phyloP scores from a whole-genome alignment of 1,284 basidiomycete species.

The Austroboletus rostrupii region DNA sequence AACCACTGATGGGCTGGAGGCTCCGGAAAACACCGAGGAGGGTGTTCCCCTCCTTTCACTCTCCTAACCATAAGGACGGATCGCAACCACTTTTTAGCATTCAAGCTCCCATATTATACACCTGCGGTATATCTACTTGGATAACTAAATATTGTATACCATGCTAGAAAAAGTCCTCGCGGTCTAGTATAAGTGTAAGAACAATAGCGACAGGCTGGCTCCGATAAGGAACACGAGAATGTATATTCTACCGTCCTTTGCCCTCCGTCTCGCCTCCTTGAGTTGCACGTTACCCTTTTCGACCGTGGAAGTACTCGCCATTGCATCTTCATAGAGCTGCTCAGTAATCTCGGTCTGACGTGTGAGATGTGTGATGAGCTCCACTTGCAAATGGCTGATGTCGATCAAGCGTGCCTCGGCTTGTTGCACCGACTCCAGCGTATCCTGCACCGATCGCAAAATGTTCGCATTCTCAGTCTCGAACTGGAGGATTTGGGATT shows the following conservation, averaged over 20 bases:
- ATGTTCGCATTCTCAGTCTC: conserved; percentile 87
- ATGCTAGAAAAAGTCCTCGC: not conserved
- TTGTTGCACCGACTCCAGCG: conserved; percentile 80
- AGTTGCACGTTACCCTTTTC: conserved; percentile 86
- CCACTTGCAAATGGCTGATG: conserved; percentile 86
- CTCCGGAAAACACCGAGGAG: conserved; percentile 61
- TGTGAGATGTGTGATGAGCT: conserved; percentile 81
- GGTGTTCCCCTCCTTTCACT: conserved; percentile 53
- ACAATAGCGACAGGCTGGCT: conserved; percentile 80
- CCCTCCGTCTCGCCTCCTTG: conserved; percentile 75
- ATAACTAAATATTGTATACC: conserved; percentile 5
- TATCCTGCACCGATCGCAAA: conserved; percentile 76
- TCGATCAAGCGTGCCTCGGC: conserved; percentile 86
- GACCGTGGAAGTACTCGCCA: conserved; percentile 77
- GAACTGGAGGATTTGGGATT: conserved; percentile 87
- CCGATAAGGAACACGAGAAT: conserved; percentile 84
- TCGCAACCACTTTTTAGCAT: not conserved
- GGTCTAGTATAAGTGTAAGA: conserved; percentile 76
- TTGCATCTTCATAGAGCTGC: conserved; percentile 85
- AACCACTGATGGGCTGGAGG: conserved; percentile 53
- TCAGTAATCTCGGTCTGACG: conserved; percentile 88
- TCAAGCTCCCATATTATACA: not conserved
- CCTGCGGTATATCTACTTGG: conserved; percentile 2
- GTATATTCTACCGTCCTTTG: conserved; percentile 79
- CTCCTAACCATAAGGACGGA: not conserved